These are phyloP conservation scores for Phyllosticta capitalensis DNA, from an alignment of 2,329 filamentous ascomycete species.

Conservation along the genomic window DNA sequence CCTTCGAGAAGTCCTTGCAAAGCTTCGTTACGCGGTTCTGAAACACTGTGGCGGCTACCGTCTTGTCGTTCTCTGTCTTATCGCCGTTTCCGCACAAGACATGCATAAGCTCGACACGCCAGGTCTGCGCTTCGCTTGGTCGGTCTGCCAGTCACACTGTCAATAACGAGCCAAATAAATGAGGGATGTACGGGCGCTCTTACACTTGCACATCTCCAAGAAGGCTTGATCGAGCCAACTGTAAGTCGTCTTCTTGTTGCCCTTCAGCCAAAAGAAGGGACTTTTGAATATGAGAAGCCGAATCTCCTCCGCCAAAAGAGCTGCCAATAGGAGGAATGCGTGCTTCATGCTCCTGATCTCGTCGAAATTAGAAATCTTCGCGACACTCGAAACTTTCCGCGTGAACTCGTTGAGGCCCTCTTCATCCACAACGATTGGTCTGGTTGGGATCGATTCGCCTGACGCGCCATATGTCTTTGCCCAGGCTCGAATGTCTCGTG, in stretches of 20 bases:
- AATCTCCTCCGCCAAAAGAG: background rate
- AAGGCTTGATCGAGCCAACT: too few species aligned
- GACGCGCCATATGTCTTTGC: background rate
- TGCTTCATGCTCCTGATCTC: background rate
- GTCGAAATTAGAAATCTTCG: background rate
- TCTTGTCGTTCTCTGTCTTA: background rate
- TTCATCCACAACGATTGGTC: background rate
- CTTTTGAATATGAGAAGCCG: background rate
- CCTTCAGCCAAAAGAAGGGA: background rate
- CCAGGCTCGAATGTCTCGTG: background rate
- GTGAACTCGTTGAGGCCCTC: background rate
- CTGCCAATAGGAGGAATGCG: slow-evolving; percentile 2
- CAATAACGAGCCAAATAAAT: too few species aligned
- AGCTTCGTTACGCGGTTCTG: background rate
- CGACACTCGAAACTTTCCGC: background rate
- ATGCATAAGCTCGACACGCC: background rate
- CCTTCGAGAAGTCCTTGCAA: background rate
- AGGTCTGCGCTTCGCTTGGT: background rate
- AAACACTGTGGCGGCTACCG: background rate
- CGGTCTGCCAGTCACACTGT: too few species aligned
- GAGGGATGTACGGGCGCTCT: too few species aligned
- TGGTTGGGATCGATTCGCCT: background rate
- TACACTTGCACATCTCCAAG: background rate
- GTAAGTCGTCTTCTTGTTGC: background rate
- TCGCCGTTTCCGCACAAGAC: background rate